These are phyloP conservation scores for Lachnellula hyalina DNA, from an alignment of 2,329 filamentous ascomycete genomes.

Conservation along the genomic window DNA sequence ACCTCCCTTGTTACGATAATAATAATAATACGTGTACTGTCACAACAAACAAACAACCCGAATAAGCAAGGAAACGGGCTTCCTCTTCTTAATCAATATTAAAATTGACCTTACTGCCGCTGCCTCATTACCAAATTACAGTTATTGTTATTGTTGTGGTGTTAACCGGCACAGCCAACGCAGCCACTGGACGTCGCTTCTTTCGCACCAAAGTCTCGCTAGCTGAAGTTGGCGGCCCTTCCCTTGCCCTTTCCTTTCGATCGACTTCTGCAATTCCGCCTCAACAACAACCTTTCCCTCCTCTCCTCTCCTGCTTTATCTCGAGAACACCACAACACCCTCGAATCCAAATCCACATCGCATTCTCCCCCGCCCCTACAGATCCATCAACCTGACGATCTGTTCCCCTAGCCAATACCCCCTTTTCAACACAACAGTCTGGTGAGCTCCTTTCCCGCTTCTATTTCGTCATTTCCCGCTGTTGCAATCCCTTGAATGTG, in stretches of 20 bases:
- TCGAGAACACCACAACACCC: slow-evolving; percentile 11
- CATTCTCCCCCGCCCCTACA: slow-evolving; percentile 7
- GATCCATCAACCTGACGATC: slow-evolving; percentile 6
- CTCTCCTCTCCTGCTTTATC: slow-evolving; percentile 12
- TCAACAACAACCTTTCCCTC: slow-evolving; percentile 4
- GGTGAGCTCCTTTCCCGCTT: slow-evolving; percentile 24
- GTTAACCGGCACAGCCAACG: not conserved
- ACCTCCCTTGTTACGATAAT: not conserved
- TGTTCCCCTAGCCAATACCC: slow-evolving; percentile 6
- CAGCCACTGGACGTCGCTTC: slow-evolving; percentile 7
- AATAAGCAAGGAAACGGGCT: no score
- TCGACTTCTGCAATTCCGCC: slow-evolving; percentile 22
- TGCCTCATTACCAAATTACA: not conserved
- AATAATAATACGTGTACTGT: not conserved
- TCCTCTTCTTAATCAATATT: not conserved
- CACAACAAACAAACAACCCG: no score
- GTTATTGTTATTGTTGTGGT: not conserved
- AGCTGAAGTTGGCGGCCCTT: slow-evolving; percentile 10
- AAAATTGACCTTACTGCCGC: not conserved
- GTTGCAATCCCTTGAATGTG: slow-evolving; percentile 8
- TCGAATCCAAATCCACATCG: slow-evolving; percentile 14
- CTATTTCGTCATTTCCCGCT: slow-evolving; percentile 27
- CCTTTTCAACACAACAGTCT: slow-evolving; percentile 10
- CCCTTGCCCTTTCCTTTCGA: slow-evolving; percentile 17
- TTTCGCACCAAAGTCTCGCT: slow-evolving; percentile 13